Evolutionary conservation across 129 eudicot species (phyloP).

Genomic region (Mikania micrantha): DNA sequence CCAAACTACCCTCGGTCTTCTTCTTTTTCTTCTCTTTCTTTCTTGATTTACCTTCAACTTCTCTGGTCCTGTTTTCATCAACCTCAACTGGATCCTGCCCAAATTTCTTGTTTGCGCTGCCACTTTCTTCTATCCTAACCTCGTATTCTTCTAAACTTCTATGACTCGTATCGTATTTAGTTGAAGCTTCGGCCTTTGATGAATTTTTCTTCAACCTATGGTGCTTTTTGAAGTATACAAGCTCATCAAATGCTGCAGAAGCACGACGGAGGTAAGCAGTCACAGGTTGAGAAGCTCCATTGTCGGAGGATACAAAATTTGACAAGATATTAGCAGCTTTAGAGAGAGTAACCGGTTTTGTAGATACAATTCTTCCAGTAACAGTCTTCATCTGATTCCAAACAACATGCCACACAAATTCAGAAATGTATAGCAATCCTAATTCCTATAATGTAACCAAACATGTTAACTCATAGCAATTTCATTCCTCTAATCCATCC

Average conservation of each 20-base stretch:
- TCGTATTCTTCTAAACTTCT: constrained; percentile 15
- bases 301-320: constrained; percentile 34
- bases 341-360: constrained; percentile 37
- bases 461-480: not conserved
- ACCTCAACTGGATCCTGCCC: constrained; percentile 16
- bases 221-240: constrained; percentile 29
- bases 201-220: constrained; percentile 1
- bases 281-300: constrained; percentile 52
- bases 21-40: constrained; percentile 28
- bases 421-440: not conserved
- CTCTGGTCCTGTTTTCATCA: not conserved
- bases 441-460: not conserved
- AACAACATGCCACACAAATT: constrained; percentile 5
- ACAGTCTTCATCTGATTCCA: constrained; percentile 39
- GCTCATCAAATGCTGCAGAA: constrained; percentile 34
- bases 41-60: constrained; percentile 12
- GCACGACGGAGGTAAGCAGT: constrained; percentile 41
- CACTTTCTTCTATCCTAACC: constrained; percentile 13
- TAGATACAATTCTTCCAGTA: constrained; percentile 35
- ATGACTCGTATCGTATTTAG: constrained; percentile 14
- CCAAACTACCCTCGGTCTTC: constrained; percentile 19
- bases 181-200: constrained; percentile 11
- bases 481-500: not conserved
- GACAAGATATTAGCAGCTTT: constrained; percentile 42
- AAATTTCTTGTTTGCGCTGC: not conserved